Conservation (phyloP, 768 basidiomycete genomes). For the Gyrodon lividus region DNA sequence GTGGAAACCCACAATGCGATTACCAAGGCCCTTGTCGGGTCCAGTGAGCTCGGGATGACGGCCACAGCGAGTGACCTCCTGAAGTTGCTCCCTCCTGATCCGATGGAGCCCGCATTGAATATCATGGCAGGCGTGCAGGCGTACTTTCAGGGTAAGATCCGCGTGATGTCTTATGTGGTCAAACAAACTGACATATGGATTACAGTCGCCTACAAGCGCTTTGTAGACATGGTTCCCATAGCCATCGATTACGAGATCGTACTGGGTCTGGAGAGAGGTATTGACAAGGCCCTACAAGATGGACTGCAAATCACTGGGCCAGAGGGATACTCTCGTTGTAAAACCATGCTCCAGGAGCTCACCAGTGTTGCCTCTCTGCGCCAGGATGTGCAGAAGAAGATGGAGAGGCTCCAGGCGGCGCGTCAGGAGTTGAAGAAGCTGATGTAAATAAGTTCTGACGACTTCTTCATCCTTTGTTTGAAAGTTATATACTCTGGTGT, state of each 20-base stretch:
- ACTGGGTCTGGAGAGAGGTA: slow-evolving; percentile 43
- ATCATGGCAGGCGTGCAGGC: slow-evolving; percentile 70
- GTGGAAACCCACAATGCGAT: too few relatives aligned
- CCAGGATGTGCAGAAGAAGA: slow-evolving; percentile 48
- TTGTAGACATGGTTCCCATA: slow-evolving; percentile 38
- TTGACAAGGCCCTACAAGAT: slow-evolving; percentile 42
- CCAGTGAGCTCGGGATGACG: slow-evolving; percentile 20
- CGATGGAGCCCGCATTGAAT: slow-evolving; percentile 51
- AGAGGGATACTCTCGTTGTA: slow-evolving; percentile 46
- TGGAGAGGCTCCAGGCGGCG: slow-evolving; percentile 47
- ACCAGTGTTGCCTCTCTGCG: slow-evolving; percentile 42
- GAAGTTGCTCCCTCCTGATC: slow-evolving; percentile 48
- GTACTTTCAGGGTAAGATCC: slow-evolving; percentile 60
- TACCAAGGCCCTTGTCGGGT: slow-evolving; percentile 23
- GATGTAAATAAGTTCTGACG: background rate
- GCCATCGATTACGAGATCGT: slow-evolving; percentile 37
- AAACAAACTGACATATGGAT: background rate
- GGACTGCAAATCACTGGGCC: slow-evolving; percentile 51
- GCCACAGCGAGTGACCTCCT: slow-evolving; percentile 42
- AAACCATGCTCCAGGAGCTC: slow-evolving; percentile 49
- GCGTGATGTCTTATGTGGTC: background rate
- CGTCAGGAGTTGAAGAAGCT: slow-evolving; percentile 34
- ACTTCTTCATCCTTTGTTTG: too few relatives aligned
- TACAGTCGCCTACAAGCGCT: slow-evolving; percentile 44
- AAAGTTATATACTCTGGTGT: too few relatives aligned